phyloP scores from a whole-genome alignment of 257 asterid species.

The Eucommia ulmoides region DNA sequence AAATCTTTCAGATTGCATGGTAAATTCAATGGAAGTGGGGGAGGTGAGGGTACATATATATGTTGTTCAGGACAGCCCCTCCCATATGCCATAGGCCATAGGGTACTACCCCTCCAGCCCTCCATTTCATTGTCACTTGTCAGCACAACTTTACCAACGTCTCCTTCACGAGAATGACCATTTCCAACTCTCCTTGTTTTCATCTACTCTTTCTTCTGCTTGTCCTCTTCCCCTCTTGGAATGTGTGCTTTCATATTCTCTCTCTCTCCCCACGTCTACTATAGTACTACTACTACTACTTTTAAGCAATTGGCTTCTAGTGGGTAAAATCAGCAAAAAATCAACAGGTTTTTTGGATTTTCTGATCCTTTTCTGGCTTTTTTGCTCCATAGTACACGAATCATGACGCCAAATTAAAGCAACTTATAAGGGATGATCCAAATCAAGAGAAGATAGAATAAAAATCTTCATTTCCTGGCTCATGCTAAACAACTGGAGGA shows the following conservation, averaged over 20 bases:
- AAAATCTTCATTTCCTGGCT: not conserved
- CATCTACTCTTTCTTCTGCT: constrained; percentile 36
- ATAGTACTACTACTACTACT: not conserved
- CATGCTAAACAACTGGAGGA: not conserved
- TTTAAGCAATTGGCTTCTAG: not conserved
- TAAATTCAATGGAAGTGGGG: not conserved
- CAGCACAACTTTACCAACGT: constrained; percentile 19
- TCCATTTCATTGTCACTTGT: constrained; percentile 15
- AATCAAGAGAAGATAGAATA: not conserved
- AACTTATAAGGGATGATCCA: not conserved
- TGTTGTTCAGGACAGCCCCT: too few relatives aligned
- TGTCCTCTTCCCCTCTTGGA: constrained; percentile 41
- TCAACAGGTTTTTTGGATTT: not conserved
- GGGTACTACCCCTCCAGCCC: constrained; percentile 1
- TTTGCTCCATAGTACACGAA: not conserved
- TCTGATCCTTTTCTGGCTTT: too few relatives aligned
- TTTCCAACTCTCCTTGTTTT: constrained; percentile 47
- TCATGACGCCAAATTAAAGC: not conserved
- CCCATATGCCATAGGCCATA: too few relatives aligned
- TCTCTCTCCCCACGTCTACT: constrained; percentile 3
- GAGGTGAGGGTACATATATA: constrained; percentile 9
- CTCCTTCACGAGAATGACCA: constrained; percentile 53
- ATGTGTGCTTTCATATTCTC: constrained; percentile 35
- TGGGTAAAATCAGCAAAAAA: not conserved
- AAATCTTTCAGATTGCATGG: not conserved